Percentiles rank a stretch among this genome's conserved stretches.
Conservation (phyloP, 2,329 filamentous ascomycete species). For the Penicillium sp. region DNA sequence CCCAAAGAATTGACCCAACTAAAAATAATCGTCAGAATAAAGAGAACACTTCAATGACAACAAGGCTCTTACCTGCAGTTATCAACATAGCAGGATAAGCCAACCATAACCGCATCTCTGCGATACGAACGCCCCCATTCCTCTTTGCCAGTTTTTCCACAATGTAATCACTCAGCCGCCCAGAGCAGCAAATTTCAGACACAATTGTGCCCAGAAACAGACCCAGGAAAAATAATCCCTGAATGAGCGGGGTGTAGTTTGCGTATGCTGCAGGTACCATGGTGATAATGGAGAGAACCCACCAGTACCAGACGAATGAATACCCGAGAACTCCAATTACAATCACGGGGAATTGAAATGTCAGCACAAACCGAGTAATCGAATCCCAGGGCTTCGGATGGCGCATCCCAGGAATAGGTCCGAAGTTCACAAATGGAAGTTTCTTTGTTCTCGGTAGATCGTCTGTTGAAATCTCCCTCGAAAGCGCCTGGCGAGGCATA, state of each 20-base stretch:
- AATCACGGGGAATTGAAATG: constrained; percentile 47
- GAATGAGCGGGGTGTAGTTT: constrained; percentile 47
- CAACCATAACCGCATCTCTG: constrained; percentile 56
- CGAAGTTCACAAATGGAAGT: constrained; percentile 46
- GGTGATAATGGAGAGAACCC: constrained; percentile 52
- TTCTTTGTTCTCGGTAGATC: constrained; percentile 39
- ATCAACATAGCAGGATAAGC: constrained; percentile 51
- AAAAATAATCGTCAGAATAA: background rate
- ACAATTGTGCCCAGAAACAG: constrained; percentile 52
- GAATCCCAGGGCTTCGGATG: constrained; percentile 50
- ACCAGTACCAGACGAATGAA: constrained; percentile 56
- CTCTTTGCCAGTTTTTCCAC: constrained; percentile 45
- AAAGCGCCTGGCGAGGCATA: constrained; percentile 9
- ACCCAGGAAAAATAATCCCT: constrained; percentile 53
- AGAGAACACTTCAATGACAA: background rate
- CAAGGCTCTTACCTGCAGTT: constrained; percentile 35
- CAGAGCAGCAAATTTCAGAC: constrained; percentile 51
- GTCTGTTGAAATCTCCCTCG: constrained; percentile 1
- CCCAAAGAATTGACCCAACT: constrained; percentile 53
- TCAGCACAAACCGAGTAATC: constrained; percentile 44
- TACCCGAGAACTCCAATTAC: constrained; percentile 48
- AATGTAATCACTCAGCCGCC: constrained; percentile 51
- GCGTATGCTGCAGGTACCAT: constrained; percentile 51
- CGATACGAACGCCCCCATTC: constrained; percentile 43
- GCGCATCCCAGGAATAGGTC: constrained; percentile 48